Evolutionary conservation across 345 rosid species (phyloP), one percentile per base, ranked within the genome.

Genomic region (Camelina neglecta): DNA sequence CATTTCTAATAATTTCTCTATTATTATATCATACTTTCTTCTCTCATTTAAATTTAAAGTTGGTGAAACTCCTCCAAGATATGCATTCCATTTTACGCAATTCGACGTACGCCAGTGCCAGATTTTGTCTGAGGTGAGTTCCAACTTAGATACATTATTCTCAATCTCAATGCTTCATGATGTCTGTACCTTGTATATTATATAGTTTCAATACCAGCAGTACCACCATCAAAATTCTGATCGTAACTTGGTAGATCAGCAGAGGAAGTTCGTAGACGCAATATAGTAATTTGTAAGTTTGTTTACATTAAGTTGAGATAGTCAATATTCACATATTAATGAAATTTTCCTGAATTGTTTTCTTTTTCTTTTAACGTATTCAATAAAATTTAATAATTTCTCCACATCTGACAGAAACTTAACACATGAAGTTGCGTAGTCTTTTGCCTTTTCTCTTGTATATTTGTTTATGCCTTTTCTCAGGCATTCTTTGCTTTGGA

Each of bases 71-170:
- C 55, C 42, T 63, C 55, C 53, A 39, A 62, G 61, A 38, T 38
- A 48, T 11, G 26, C 61, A 23, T 39, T 54, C 53, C 63, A 39
- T 24, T 61, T 62, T 39, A 62, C 61, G 69, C 68, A 11, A 11
- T 20, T 24, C 23, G 71, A 31, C 24, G 29, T 12, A 44, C 35
- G 39, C 12, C 41, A 55, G 45, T 24, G 39, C 20, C 3, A 65
- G 38, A 65, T 33, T 63, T 50, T 54, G 45, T 11, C 29, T 26
- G 3, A 11, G 53, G 77, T 55, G 72, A 74, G 59, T 74, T 65
- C 72, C 78, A 26, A 66, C 35, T 45, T 48, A 51, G 72, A 57
- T 65, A 26, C 66, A 48, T 47, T 56, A 65, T 54, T 42, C 38
- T 45, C 60, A 44, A 47, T 21, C 12, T 65, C 48, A 13, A 44